A percentile compares a stretch with the other conserved stretches of the same genome.
These are phyloP conservation scores for Cladobotryum protrusum DNA, from an alignment of 2,329 filamentous ascomycete genomes.

Conservation along the genomic window DNA sequence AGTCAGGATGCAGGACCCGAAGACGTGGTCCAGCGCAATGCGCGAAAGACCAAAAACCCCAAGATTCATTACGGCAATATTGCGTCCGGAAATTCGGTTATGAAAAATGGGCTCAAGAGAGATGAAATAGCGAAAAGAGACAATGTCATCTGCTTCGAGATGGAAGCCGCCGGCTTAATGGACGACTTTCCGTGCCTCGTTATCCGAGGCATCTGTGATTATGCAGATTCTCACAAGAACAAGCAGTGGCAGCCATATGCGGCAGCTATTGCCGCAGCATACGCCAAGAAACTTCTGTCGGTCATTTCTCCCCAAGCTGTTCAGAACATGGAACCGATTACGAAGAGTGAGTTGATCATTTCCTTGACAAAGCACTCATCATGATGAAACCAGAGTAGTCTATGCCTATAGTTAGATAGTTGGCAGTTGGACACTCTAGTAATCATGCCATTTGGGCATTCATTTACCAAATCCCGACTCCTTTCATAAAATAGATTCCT, in stretches of 20 bases:
- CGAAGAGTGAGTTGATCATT: background rate
- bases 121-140: background rate
- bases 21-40: background rate
- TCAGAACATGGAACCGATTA: background rate
- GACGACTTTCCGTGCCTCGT: conserved; percentile 23
- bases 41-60: background rate
- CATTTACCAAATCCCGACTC: too few relatives aligned
- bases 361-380: background rate
- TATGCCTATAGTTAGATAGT: too few relatives aligned
- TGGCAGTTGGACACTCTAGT: too few relatives aligned
- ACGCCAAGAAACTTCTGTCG: conserved; percentile 14
- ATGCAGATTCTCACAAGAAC: conserved; percentile 33
- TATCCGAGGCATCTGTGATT: conserved; percentile 31
- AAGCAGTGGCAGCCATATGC: conserved; percentile 30
- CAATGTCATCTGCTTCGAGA: conserved; percentile 18
- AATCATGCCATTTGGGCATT: too few relatives aligned
- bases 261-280: conserved; percentile 24
- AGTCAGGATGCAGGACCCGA: background rate
- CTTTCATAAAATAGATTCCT: too few relatives aligned
- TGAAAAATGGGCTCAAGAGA: background rate
- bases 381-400: too few relatives aligned
- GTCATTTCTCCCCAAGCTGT: background rate
- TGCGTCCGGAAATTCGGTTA: background rate
- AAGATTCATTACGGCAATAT: background rate
- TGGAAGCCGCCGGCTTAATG: conserved; percentile 21